These are phyloP conservation scores for Aaosphaeria arxii DNA, from an alignment of 2,329 filamentous ascomycete species.

Conservation along the genomic window DNA sequence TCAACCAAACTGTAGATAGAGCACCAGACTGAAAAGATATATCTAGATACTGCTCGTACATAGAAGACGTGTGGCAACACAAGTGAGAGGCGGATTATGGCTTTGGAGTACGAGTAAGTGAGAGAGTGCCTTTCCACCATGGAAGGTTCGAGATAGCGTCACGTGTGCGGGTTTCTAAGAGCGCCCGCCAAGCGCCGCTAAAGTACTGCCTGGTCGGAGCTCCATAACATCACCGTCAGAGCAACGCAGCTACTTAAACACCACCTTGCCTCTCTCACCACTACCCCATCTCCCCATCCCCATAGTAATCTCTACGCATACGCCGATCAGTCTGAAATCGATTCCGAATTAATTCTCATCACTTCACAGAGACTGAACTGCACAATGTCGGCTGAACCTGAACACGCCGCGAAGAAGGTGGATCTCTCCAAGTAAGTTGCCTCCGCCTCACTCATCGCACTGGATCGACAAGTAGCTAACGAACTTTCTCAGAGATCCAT, in stretches of 20 bases:
- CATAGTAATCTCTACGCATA: constrained; percentile 12
- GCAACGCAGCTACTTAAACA: constrained; percentile 31
- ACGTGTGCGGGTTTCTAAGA: no score
- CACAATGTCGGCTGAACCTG: constrained; percentile 51
- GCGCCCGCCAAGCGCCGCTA: no score
- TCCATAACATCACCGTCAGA: constrained; percentile 22
- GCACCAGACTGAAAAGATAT: no score
- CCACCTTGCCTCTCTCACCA: constrained; percentile 22
- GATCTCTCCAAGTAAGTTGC: constrained; percentile 45
- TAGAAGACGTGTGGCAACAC: no score
- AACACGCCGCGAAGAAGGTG: constrained; percentile 46
- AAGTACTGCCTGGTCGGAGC: background rate
- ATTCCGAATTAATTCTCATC: background rate
- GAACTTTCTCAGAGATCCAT: constrained; percentile 67
- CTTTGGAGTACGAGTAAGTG: no score
- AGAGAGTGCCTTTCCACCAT: no score
- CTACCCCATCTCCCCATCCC: constrained; percentile 24
- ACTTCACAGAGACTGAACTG: constrained; percentile 10
- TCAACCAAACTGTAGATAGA: no score
- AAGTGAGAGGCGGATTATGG: no score
- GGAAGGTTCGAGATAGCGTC: no score
- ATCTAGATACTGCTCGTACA: no score
- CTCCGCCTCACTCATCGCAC: constrained; percentile 7
- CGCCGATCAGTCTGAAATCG: no score
- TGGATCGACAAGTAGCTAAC: constrained; percentile 39